phyloP scores from a whole-genome alignment of 2,329 filamentous ascomycete species.

The Aspergillus bombycis region DNA sequence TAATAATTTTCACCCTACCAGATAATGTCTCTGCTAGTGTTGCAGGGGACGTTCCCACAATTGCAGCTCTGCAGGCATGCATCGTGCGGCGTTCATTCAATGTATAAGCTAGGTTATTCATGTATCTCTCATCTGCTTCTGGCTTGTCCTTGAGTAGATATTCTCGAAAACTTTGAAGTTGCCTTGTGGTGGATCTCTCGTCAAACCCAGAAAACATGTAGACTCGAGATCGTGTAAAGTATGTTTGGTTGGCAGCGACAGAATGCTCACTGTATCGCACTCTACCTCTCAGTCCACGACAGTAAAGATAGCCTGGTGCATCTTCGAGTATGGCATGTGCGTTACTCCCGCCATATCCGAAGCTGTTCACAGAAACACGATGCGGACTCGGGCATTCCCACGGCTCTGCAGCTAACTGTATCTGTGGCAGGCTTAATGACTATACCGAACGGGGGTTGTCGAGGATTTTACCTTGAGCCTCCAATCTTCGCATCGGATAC shows the following conservation, averaged over 20 bases:
- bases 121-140: conserved; percentile 8
- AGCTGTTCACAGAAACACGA: conserved; percentile 42
- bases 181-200: conserved; percentile 19
- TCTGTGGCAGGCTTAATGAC: background rate
- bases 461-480: conserved; percentile 33
- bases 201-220: conserved; percentile 30
- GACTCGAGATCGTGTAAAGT: conserved; percentile 3
- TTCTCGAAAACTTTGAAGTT: conserved; percentile 12
- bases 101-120: conserved; percentile 26
- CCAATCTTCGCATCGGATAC: conserved; percentile 40
- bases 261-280: background rate
- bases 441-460: background rate
- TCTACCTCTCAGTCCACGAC: background rate
- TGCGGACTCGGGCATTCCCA: conserved; percentile 20
- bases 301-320: conserved; percentile 12
- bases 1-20: background rate
- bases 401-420: conserved; percentile 23
- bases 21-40: background rate
- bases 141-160: conserved; percentile 13
- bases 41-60: conserved; percentile 11
- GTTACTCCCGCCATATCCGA: conserved; percentile 53
- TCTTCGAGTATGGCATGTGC: conserved; percentile 48
- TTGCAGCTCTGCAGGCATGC: conserved; percentile 22
- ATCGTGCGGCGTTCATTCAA: conserved; percentile 24
- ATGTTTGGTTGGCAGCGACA: background rate